Conservation (phyloP, 148 eudicot genomes). For the Limonium bicolor region DNA sequence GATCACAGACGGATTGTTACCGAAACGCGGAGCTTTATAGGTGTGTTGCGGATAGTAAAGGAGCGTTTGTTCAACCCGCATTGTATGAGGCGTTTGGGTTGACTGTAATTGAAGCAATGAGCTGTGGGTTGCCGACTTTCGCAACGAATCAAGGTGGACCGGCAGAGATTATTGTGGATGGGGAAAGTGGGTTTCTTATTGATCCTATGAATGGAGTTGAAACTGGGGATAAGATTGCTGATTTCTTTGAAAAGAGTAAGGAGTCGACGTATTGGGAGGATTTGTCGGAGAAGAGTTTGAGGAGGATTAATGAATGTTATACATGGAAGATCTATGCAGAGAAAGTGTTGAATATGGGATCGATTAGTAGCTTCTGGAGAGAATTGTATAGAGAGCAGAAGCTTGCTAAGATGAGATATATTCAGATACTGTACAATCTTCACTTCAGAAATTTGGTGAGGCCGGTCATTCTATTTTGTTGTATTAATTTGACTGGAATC, state of each 20-base stretch:
- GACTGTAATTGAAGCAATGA: slow-evolving; percentile 63
- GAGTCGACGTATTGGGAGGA: slow-evolving; percentile 33
- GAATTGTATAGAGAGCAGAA: not conserved
- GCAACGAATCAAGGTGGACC: slow-evolving; percentile 69
- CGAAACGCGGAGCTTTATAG: slow-evolving; percentile 50
- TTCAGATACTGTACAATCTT: slow-evolving; percentile 1
- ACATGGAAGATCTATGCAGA: slow-evolving; percentile 68
- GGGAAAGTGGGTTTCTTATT: slow-evolving; percentile 44
- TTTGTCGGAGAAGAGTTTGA: slow-evolving; percentile 29
- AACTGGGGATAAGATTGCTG: slow-evolving; percentile 41
- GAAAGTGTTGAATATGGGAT: slow-evolving; percentile 22
- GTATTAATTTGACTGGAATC: no score
- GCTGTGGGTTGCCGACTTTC: slow-evolving; percentile 55
- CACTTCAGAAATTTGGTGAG: slow-evolving; percentile 5
- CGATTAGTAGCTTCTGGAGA: slow-evolving; percentile 2
- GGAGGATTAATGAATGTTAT: slow-evolving; percentile 50
- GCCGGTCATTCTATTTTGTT: no score
- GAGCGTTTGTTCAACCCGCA: slow-evolving; percentile 66
- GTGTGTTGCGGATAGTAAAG: slow-evolving; percentile 41
- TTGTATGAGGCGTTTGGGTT: slow-evolving; percentile 58
- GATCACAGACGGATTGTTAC: slow-evolving; percentile 47
- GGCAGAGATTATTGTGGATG: slow-evolving; percentile 46
- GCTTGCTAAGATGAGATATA: slow-evolving; percentile 1
- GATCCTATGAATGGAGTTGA: slow-evolving; percentile 39
- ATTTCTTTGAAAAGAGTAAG: slow-evolving; percentile 43